phyloP scores from a whole-genome alignment of 148 eudicot genomes.

The Persicaria tinctoria region DNA sequence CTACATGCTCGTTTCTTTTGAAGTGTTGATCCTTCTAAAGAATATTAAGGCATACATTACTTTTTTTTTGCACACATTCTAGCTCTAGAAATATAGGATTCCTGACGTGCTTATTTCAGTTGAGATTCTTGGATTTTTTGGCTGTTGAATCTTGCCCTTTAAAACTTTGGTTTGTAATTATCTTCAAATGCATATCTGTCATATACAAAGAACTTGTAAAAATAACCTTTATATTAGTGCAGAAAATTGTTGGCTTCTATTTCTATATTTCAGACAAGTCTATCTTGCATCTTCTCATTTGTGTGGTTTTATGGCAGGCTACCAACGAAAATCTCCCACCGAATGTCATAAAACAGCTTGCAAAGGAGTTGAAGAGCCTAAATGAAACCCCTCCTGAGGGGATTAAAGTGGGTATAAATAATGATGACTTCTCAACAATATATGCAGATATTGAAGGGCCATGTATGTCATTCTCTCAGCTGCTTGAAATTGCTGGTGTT shows the following conservation, averaged over 20 bases:
- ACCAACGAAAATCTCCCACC: slow-evolving; percentile 98
- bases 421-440: slow-evolving; percentile 88
- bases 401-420: slow-evolving; percentile 86
- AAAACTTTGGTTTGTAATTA: background rate
- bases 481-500: background rate
- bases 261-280: background rate
- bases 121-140: background rate
- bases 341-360: slow-evolving; percentile 86
- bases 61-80: background rate
- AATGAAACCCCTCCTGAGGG: slow-evolving; percentile 98
- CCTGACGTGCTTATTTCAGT: background rate
- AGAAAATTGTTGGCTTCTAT: background rate
- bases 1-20: background rate
- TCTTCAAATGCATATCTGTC: background rate
- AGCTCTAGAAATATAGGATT: background rate
- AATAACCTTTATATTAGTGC: background rate
- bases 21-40: background rate
- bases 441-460: slow-evolving; percentile 97
- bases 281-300: background rate
- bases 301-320: slow-evolving; percentile 40
- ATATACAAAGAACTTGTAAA: background rate
- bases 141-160: background rate
- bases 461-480: slow-evolving; percentile 28
- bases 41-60: background rate
- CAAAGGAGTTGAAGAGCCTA: slow-evolving; percentile 92